Conservation (phyloP, 1,139 yeast species). For the Saccharomyces hybrid region DNA sequence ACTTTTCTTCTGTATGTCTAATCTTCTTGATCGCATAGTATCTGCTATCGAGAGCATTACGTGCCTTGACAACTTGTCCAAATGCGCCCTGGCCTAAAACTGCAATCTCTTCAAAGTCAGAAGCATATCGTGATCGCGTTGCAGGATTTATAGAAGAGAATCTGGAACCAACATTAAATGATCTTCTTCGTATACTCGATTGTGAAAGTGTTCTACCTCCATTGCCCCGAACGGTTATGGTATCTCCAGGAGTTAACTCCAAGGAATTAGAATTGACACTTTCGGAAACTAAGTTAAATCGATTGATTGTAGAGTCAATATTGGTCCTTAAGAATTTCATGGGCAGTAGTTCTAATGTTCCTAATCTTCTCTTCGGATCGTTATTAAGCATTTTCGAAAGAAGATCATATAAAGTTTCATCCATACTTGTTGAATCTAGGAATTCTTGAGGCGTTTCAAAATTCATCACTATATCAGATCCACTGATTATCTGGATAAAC, state of each 20-base stretch:
- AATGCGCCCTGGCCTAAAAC: constrained; percentile 92
- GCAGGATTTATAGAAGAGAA: constrained; percentile 30
- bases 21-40: constrained; percentile 92
- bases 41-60: constrained; percentile 88
- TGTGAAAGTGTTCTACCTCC: constrained; percentile 2
- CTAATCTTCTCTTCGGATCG: constrained; percentile 65
- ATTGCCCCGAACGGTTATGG: background rate
- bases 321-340: constrained; percentile 74
- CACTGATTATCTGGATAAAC: constrained; percentile 65
- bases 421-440: constrained; percentile 43
- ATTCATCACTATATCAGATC: constrained; percentile 46
- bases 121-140: constrained; percentile 51
- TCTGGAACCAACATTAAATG: constrained; percentile 36
- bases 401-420: constrained; percentile 56
- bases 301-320: constrained; percentile 34
- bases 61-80: constrained; percentile 94
- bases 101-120: constrained; percentile 91
- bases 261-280: constrained; percentile 8
- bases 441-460: constrained; percentile 60
- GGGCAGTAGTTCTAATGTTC: constrained; percentile 78
- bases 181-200: constrained; percentile 31
- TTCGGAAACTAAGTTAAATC: constrained; percentile 14
- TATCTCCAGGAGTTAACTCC: constrained; percentile 3
- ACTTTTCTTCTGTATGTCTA: constrained; percentile 69
- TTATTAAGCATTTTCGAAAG: constrained; percentile 56